A percentile compares a stretch with the other conserved stretches of the same genome.
Evolutionary conservation across 768 basidiomycete species (phyloP).

Genomic region (Termitomyces sp.): DNA sequence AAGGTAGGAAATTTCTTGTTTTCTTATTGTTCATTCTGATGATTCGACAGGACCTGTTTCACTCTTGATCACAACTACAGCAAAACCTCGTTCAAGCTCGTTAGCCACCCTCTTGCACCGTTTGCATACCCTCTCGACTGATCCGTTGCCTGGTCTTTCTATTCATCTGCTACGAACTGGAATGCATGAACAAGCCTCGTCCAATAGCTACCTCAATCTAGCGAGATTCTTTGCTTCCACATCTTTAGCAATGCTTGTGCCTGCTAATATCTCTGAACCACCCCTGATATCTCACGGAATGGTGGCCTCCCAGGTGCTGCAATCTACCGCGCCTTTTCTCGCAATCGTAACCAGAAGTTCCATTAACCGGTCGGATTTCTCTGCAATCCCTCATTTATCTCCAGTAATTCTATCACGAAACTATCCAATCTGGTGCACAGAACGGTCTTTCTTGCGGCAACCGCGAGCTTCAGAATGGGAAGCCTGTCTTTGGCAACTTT

Average conservation of each 20-base stretch:
- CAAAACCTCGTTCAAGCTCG: slow-evolving; percentile 21
- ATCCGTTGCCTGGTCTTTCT: slow-evolving; percentile 29
- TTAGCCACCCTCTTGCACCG: slow-evolving; percentile 27
- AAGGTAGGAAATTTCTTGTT: slow-evolving; percentile 29
- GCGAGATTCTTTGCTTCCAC: slow-evolving; percentile 60
- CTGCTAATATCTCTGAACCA: slow-evolving; percentile 36
- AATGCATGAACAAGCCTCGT: slow-evolving; percentile 33
- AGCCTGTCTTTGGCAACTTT: slow-evolving; percentile 66
- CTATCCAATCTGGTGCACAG: slow-evolving; percentile 60
- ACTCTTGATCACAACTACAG: slow-evolving; percentile 41
- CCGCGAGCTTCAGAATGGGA: slow-evolving; percentile 56
- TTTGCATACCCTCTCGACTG: slow-evolving; percentile 23
- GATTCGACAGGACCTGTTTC: slow-evolving; percentile 44
- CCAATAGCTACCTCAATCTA: slow-evolving; percentile 60
- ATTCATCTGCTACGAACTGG: slow-evolving; percentile 48
- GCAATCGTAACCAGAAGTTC: slow-evolving; percentile 25
- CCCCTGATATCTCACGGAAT: slow-evolving; percentile 19
- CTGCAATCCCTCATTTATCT: slow-evolving; percentile 40
- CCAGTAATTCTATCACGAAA: slow-evolving; percentile 45
- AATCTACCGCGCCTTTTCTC: slow-evolving; percentile 16
- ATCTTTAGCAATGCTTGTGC: slow-evolving; percentile 48
- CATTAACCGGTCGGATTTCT: slow-evolving; percentile 25
- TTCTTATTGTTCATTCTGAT: background rate
- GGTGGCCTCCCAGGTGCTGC: slow-evolving; percentile 10
- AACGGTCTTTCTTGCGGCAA: slow-evolving; percentile 46